Evolutionary conservation across 31 red algal genomes (phyloP).

Genomic region (Asparagopsis taxiformis): DNA sequence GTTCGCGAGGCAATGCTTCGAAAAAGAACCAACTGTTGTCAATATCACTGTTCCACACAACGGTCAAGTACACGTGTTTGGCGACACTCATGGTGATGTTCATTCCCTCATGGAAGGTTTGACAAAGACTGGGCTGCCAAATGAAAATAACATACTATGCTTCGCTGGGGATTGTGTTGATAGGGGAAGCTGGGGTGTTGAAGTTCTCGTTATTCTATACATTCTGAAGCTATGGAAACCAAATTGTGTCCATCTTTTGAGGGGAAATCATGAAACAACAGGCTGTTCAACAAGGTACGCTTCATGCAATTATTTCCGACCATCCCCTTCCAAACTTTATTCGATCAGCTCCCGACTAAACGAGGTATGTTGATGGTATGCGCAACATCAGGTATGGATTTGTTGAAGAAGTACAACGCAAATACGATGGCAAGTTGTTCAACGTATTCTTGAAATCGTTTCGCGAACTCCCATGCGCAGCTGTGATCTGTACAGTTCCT

Average conservation of each 20-base stretch:
- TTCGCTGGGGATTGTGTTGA: slow-evolving; percentile 89
- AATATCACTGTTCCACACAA: slow-evolving; percentile 54
- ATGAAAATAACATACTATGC: slow-evolving; percentile 48
- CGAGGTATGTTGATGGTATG: slow-evolving; percentile 10
- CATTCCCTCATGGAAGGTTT: slow-evolving; percentile 64
- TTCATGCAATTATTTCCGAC: no score
- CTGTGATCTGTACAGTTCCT: slow-evolving; percentile 39
- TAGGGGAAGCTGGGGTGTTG: slow-evolving; percentile 81
- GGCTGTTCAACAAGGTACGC: slow-evolving; percentile 62
- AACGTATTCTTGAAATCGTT: slow-evolving; percentile 55
- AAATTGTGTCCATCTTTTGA: slow-evolving; percentile 48
- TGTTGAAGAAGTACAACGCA: slow-evolving; percentile 56
- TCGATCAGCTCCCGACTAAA: no score
- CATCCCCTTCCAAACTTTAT: no score
- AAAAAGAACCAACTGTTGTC: slow-evolving; percentile 44
- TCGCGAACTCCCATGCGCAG: slow-evolving; percentile 70
- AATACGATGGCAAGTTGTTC: slow-evolving; percentile 54
- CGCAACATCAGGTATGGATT: slow-evolving; percentile 66
- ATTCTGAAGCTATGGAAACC: slow-evolving; percentile 66
- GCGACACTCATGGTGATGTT: slow-evolving; percentile 81
- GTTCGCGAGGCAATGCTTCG: slow-evolving; percentile 27
- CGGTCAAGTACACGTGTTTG: slow-evolving; percentile 69
- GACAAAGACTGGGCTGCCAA: slow-evolving; percentile 45
- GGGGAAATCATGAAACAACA: slow-evolving; percentile 91
- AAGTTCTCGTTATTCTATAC: slow-evolving; percentile 58